A percentile compares a stretch with the other conserved stretches of the same genome.
These are phyloP conservation scores for Crithidia thermophila DNA, from an alignment of 208 protist species.

Conservation along the genomic window DNA sequence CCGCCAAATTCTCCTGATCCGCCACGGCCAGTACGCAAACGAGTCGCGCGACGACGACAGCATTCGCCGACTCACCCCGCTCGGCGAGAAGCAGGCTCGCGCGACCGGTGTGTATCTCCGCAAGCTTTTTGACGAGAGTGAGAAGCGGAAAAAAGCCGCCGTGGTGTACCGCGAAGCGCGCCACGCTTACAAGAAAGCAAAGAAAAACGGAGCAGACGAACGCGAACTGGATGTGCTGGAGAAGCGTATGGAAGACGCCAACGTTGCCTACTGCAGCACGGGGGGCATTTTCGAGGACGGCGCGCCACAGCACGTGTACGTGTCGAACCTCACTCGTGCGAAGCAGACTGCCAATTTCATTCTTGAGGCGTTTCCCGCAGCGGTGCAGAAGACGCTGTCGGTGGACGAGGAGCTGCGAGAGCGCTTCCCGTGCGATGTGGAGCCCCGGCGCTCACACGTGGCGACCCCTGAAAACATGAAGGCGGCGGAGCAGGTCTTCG, in stretches of 20 bases:
- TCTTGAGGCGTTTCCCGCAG: conserved; percentile 41
- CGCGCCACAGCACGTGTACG: conserved; percentile 42
- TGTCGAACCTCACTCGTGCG: conserved; percentile 67
- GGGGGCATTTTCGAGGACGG: conserved; percentile 39
- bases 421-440: conserved; percentile 61
- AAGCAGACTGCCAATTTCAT: conserved; percentile 65
- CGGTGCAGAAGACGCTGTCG: conserved; percentile 24
- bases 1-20: conserved; percentile 78
- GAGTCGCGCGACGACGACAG: conserved; percentile 40
- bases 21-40: conserved; percentile 86
- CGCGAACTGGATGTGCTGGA: conserved; percentile 16
- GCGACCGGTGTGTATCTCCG: conserved; percentile 61
- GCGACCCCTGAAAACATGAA: conserved; percentile 46
- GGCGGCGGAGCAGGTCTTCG: conserved; percentile 52
- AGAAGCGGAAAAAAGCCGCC: conserved; percentile 12
- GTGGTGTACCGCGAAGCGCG: conserved; percentile 2
- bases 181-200: conserved; percentile 16
- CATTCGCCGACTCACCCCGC: conserved; percentile 44
- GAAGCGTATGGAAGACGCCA: conserved; percentile 17
- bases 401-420: conserved; percentile 57
- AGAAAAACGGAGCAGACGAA: conserved; percentile 4
- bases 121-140: conserved; percentile 27
- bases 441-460: conserved; percentile 28
- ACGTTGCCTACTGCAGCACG: background rate
- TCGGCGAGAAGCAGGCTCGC: conserved; percentile 66